Base-by-base conservation (phyloP, 148 eudicot genomes). In the Fallopia convolvulus region DNA sequence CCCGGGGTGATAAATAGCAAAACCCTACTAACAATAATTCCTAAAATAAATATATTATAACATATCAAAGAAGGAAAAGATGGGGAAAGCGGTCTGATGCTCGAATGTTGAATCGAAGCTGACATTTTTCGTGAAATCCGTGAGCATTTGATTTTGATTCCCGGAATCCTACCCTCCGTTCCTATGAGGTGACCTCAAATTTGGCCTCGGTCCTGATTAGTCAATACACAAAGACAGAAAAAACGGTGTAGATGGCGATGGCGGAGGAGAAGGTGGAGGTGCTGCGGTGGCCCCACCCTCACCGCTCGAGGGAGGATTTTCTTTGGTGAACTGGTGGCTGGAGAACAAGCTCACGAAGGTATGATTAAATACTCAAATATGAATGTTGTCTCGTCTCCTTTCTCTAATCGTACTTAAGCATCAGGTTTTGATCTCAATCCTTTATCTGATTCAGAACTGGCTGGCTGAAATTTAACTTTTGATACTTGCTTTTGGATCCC, bases 281-380 rank as follows among this genome's bases (percentile, higher is more conserved):
- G 82, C 83, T 44, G 68, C 83, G 81, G 77, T 78, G 56, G 79
- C 84, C 40, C 85, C 93, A 63, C 88, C 90, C 8, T 73, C 83
- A 77, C 83, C 93, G 86, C 81, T 92, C 42, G 98, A 94, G 70
- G 90, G 97, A 93, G 88, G 86, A 83, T 94, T 93, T 78, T 93
- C 97, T 72, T 94, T 79, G 97, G 97, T 1, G 97, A 94, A 75
- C 83, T 97, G 18, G 85, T 92, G 20, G 98, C 95, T 52, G 97
- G 93, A 12, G 97, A 94, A 80, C 94, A 92, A 84, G 98, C 92
- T 32, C 98, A 92, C 60, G 97, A 94, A 92, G 98, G 98, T 94
- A 75, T 74, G 72, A 11, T 2, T 5, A 2, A 10, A 9, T 74
- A 40, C 14, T 30, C 39, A 61, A 6, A 61, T 39, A 17, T 39